phyloP scores from a whole-genome alignment of 148 eudicot genomes.

The Camellia lanceoleosa region DNA sequence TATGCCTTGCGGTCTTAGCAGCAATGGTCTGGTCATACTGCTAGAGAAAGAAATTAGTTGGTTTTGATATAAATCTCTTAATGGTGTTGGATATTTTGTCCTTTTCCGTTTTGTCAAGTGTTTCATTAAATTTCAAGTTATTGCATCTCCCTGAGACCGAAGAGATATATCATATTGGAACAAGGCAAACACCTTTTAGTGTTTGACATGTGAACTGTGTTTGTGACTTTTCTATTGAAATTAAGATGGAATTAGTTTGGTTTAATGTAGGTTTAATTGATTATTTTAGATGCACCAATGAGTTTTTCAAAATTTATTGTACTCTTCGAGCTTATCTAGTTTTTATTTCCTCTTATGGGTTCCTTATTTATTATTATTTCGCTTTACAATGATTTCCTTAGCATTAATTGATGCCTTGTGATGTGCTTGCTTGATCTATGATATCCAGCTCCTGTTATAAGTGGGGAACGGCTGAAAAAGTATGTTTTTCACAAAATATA shows the following conservation, averaged over 20 bases:
- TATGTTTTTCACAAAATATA: constrained; percentile 70
- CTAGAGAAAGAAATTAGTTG: not conserved
- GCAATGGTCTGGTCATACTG: not conserved
- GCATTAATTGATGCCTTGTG: not conserved
- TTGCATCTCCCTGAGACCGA: not conserved
- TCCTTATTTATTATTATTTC: not conserved
- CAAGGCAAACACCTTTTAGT: not conserved
- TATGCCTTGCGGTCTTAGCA: not conserved
- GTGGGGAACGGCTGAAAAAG: constrained; percentile 74
- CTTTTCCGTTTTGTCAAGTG: no score
- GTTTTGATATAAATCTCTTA: not conserved
- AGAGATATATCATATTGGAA: not conserved
- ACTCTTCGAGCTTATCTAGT: not conserved
- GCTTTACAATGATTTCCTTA: not conserved
- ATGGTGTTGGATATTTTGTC: not conserved
- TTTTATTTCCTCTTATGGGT: not conserved
- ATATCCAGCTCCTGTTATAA: constrained; percentile 60
- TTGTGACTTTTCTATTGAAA: not conserved
- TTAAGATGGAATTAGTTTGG: not conserved
- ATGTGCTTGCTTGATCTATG: not conserved
- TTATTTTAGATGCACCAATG: not conserved
- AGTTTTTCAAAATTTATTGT: not conserved
- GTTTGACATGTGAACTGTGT: not conserved
- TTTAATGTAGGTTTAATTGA: not conserved
- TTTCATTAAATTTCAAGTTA: not conserved